Percentiles rank a stretch among this genome's conserved stretches.
Evolutionary conservation across 1,284 basidiomycete species (phyloP).

Genomic region (Wolfiporia cocos): DNA sequence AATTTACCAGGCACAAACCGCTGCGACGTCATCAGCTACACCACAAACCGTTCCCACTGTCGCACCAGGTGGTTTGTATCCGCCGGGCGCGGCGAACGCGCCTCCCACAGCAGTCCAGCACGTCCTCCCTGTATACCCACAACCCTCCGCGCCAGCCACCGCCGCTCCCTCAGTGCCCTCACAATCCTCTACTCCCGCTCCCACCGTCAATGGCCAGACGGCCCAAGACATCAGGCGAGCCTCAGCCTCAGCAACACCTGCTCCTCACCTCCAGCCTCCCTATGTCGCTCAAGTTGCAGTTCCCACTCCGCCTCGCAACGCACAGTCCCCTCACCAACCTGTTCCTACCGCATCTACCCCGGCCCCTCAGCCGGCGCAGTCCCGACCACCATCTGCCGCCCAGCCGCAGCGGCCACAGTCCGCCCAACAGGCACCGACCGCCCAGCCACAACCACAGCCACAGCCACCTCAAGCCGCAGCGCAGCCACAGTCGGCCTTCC

Average conservation of each 20-base stretch:
- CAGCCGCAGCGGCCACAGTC: no score
- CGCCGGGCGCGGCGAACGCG: no score
- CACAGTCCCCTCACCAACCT: slow-evolving; percentile 14
- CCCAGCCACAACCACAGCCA: no score
- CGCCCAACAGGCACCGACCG: no score
- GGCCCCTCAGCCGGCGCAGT: slow-evolving; percentile 12
- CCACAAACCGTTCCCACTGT: slow-evolving; percentile 6
- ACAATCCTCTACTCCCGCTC: slow-evolving; percentile 12
- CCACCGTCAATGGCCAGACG: slow-evolving; percentile 12
- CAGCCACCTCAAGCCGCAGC: no score
- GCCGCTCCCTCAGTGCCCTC: slow-evolving; percentile 17
- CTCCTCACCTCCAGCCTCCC: slow-evolving; percentile 16
- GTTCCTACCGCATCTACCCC: slow-evolving; percentile 8
- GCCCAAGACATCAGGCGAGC: slow-evolving; percentile 12
- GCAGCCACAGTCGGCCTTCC: slow-evolving; percentile 1
- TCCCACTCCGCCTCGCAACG: slow-evolving; percentile 10
- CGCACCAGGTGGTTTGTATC: no score
- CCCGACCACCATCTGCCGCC: slow-evolving; percentile 9
- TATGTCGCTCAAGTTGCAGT: slow-evolving; percentile 9
- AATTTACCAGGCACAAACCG: slow-evolving; percentile 6
- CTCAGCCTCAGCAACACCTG: slow-evolving; percentile 6
- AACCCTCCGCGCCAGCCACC: slow-evolving; percentile 9
- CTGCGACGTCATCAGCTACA: slow-evolving; percentile 4
- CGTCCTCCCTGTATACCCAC: slow-evolving; percentile 12
- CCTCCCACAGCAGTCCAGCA: no score